Conservation (phyloP, 2,329 filamentous ascomycete genomes). For the Penicillium sumatraense region DNA sequence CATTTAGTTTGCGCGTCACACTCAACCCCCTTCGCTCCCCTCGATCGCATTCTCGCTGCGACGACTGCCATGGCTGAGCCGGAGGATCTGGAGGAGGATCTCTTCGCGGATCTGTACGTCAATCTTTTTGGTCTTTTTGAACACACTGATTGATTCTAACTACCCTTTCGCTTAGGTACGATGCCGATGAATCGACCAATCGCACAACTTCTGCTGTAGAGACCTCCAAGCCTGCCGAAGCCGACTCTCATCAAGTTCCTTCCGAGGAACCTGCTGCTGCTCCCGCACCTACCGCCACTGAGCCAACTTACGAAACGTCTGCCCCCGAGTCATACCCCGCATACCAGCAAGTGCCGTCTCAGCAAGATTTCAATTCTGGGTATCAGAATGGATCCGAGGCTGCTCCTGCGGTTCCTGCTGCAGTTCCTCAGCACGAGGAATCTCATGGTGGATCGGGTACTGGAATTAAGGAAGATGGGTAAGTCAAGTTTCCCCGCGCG, state of each 20-base stretch:
- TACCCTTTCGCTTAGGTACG: constrained; percentile 58
- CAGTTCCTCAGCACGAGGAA: constrained; percentile 40
- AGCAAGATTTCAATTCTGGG: constrained; percentile 28
- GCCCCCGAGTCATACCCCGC: constrained; percentile 32
- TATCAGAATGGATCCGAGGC: constrained; percentile 34
- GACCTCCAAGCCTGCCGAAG: constrained; percentile 45
- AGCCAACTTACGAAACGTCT: constrained; percentile 37
- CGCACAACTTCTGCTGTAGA: constrained; percentile 34
- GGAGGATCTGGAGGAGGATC: constrained; percentile 87
- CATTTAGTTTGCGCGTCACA: too few relatives aligned
- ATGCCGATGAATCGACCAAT: constrained; percentile 64
- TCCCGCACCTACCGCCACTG: constrained; percentile 24
- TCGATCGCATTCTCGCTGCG: too few relatives aligned
- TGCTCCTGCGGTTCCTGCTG: constrained; percentile 24
- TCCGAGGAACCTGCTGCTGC: constrained; percentile 35
- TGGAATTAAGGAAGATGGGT: constrained; percentile 87
- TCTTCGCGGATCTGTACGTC: constrained; percentile 90
- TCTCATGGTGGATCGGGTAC: constrained; percentile 41
- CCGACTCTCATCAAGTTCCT: constrained; percentile 34
- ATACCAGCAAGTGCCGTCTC: constrained; percentile 26
- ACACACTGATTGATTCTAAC: too few relatives aligned
- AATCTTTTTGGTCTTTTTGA: background rate
- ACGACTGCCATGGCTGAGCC: constrained; percentile 79
- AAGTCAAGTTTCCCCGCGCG: constrained; percentile 56
- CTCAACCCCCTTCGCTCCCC: too few relatives aligned